Evolutionary conservation across 495 filamentous ascomycete genomes (phyloP).

Genomic region (Lasiosphaeria miniovina): DNA sequence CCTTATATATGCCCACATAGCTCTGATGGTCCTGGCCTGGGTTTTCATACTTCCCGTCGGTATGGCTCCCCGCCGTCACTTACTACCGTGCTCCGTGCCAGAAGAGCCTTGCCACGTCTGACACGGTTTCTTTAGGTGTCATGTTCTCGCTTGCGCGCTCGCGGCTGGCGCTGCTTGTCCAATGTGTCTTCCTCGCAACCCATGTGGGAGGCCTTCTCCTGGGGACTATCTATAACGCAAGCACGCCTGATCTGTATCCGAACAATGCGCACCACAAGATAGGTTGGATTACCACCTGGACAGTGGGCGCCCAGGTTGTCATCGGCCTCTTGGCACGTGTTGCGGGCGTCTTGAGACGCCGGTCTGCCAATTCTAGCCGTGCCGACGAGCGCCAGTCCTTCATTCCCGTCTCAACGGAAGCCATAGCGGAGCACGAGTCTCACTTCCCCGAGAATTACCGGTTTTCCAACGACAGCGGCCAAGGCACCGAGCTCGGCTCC

Average conservation of each 20-base stretch:
- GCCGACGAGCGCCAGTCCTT: constrained; percentile 51
- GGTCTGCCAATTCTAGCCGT: constrained; percentile 11
- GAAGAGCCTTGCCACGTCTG: no score
- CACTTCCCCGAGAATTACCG: constrained; percentile 52
- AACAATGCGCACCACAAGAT: constrained; percentile 86
- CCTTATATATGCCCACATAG: constrained; percentile 74
- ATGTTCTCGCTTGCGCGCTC: constrained; percentile 85
- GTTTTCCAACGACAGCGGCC: constrained; percentile 83
- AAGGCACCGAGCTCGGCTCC: constrained; percentile 74
- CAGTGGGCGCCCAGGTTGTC: constrained; percentile 64
- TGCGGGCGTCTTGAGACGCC: constrained; percentile 34
- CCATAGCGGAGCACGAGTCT: constrained; percentile 59
- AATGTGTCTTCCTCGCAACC: constrained; percentile 70
- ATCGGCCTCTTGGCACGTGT: constrained; percentile 61
- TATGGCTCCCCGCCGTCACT: constrained; percentile 40
- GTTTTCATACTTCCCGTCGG: constrained; percentile 78
- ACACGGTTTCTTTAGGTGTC: constrained; percentile 52
- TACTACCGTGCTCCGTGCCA: no score
- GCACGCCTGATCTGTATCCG: constrained; percentile 83
- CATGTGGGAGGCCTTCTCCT: constrained; percentile 71
- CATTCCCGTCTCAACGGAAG: constrained; percentile 66
- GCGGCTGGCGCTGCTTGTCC: constrained; percentile 64
- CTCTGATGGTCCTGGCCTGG: constrained; percentile 78
- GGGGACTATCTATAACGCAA: constrained; percentile 73
- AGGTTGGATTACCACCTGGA: constrained; percentile 80